Percentiles rank a stretch among this genome's conserved stretches.
Evolutionary conservation across 768 basidiomycete species (phyloP).

Genomic region (Cystobasidium tubakii): DNA sequence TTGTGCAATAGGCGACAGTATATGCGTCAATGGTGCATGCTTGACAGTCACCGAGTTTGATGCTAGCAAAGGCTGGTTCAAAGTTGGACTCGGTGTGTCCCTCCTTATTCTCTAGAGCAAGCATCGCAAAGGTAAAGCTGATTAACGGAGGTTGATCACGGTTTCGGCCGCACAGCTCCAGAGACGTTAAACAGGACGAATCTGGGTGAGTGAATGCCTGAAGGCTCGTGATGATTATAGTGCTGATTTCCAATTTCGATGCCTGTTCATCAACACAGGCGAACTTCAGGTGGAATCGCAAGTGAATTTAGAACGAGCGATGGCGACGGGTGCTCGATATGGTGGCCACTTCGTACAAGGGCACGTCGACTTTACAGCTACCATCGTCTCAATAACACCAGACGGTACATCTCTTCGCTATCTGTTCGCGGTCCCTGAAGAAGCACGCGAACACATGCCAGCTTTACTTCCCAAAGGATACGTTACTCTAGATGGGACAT

Average conservation of each 20-base stretch:
- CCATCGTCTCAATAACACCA: conserved; percentile 58
- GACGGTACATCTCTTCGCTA: conserved; percentile 88
- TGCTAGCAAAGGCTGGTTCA: conserved; percentile 60
- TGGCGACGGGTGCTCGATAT: conserved; percentile 82
- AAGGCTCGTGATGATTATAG: too few relatives aligned
- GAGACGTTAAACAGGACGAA: conserved; percentile 89
- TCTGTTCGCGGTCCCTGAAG: conserved; percentile 61
- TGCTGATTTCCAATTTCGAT: too few relatives aligned
- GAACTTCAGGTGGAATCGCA: conserved; percentile 69
- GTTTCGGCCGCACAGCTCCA: conserved; percentile 56
- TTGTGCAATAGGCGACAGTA: conserved; percentile 89
- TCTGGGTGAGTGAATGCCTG: conserved; percentile 72
- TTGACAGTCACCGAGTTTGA: conserved; percentile 85
- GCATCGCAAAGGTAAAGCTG: neutral
- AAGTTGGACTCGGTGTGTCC: conserved; percentile 63
- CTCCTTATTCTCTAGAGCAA: neutral
- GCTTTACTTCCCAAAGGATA: conserved; percentile 86
- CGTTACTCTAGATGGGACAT: conserved; percentile 86
- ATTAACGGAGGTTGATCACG: neutral
- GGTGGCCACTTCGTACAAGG: conserved; percentile 99
- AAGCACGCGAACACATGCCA: conserved; percentile 48
- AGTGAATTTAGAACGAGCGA: conserved; percentile 89
- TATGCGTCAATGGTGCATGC: conserved; percentile 76
- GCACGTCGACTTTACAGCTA: conserved; percentile 86
- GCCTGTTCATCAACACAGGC: conserved; percentile 56